Conservation (phyloP, 2,329 filamentous ascomycete genomes). For the Helotiales sp. region DNA sequence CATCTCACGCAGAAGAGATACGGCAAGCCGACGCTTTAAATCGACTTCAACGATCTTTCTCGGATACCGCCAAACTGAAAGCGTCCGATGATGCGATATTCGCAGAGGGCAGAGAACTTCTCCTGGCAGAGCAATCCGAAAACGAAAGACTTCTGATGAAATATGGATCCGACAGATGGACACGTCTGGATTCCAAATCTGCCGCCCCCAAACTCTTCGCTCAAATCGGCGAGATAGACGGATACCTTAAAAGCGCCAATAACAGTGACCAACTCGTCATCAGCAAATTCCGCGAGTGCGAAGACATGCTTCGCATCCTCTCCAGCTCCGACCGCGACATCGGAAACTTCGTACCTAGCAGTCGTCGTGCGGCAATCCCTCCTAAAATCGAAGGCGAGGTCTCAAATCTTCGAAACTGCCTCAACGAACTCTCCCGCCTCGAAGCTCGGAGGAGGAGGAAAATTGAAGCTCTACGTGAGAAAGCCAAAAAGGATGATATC, state of each 20-base stretch:
- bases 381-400: slow-evolving; percentile 81
- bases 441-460: slow-evolving; percentile 82
- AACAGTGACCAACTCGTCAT: slow-evolving; percentile 67
- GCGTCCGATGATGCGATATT: slow-evolving; percentile 78
- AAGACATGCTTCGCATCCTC: slow-evolving; percentile 75
- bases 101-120: slow-evolving; percentile 78
- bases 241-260: slow-evolving; percentile 78
- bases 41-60: slow-evolving; percentile 77
- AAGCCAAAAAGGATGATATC: slow-evolving; percentile 86
- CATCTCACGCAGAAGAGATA: slow-evolving; percentile 92
- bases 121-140: slow-evolving; percentile 82
- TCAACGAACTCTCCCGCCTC: slow-evolving; percentile 84
- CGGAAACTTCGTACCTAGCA: slow-evolving; percentile 88
- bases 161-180: slow-evolving; percentile 89
- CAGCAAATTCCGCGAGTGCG: slow-evolving; percentile 77
- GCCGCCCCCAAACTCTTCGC: slow-evolving; percentile 58
- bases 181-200: slow-evolving; percentile 67
- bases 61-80: slow-evolving; percentile 90
- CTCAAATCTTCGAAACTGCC: slow-evolving; percentile 73
- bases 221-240: slow-evolving; percentile 71
- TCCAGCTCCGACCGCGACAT: slow-evolving; percentile 80
- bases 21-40: slow-evolving; percentile 86
- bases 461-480: slow-evolving; percentile 78
- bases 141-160: slow-evolving; percentile 76
- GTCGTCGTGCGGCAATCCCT: slow-evolving; percentile 77